Evolutionary conservation across 1,139 yeast species (phyloP), one percentile per base, ranked within the genome.

Genomic region (Kodamaea plutei): DNA sequence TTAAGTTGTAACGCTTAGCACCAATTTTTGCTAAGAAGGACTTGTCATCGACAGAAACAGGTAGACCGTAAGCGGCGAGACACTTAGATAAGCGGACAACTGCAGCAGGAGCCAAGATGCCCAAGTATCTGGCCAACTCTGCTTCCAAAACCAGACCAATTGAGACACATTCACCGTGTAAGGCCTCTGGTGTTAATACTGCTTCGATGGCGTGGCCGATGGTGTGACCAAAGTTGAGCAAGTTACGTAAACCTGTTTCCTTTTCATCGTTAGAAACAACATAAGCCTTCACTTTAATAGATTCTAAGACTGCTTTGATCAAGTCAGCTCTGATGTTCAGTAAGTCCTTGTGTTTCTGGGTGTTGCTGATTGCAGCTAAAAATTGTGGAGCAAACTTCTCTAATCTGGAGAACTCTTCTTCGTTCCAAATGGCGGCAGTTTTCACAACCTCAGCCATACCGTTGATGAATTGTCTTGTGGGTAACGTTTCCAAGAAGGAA

Each of bases 121-220:
- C 97, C 52, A 85, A 68, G 56, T 84, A 87, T 52, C 99, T 77
- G 15, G 96, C 74, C 41, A 91, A 70, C 59, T 91, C 98, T 2
- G 97, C 98, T 58, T 91, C 99, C 48, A 80, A 73, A 25, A 93
- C 80, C 78, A 89, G 84, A 41, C 99, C 99, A 40, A 91, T 74
- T 7, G 97, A 74, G 12, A 91, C 98, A 70, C 98, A 91, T 59
- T 91, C 99, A 38, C 99, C 99, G 48, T 91, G 99, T 28, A 91
- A 71, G 12, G 95, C 93, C 56, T 89, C 88, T 6, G 99, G 98
- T 4, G 97, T 88, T 43, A 91, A 70, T 20, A 93, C 78, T 10
- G 98, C 98, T 64, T 91, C 99, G 45, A 84, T 88, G 15, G 99
- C 99, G 57, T 91, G 99, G 26, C 98, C 99, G 48, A 91, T 89